Conservation (phyloP, 2,329 filamentous ascomycete genomes). For the Aspergillus unguis region DNA sequence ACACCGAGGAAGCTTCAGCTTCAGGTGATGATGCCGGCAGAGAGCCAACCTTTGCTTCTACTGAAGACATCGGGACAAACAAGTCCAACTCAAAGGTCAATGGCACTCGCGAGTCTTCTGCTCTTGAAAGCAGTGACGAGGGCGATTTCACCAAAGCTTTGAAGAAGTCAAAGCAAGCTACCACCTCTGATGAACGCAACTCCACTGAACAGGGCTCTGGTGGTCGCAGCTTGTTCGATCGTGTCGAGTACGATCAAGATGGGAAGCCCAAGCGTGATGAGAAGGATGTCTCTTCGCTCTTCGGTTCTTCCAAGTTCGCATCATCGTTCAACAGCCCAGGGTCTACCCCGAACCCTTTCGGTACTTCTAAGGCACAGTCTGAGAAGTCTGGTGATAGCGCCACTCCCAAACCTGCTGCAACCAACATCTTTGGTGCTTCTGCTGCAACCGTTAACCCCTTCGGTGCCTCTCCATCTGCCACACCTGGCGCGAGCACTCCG, state of each 20-base stretch:
- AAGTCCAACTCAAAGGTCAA: constrained; percentile 11
- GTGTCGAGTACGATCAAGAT: constrained; percentile 26
- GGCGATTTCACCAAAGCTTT: constrained; percentile 22
- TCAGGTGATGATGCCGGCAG: constrained; percentile 21
- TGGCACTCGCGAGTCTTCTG: constrained; percentile 13
- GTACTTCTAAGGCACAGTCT: constrained; percentile 10
- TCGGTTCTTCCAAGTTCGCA: constrained; percentile 25
- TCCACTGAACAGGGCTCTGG: constrained; percentile 20
- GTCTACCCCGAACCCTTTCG: constrained; percentile 25
- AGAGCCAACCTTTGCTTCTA: constrained; percentile 16
- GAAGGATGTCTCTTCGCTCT: constrained; percentile 19
- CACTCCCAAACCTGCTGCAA: constrained; percentile 16
- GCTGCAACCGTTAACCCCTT: constrained; percentile 28
- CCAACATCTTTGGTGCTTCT: constrained; percentile 17
- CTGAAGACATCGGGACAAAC: constrained; percentile 13
- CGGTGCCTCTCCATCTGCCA: constrained; percentile 24
- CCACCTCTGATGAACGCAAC: constrained; percentile 9
- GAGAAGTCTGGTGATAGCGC: constrained; percentile 12
- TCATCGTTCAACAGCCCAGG: constrained; percentile 25
- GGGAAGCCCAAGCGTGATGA: constrained; percentile 26
- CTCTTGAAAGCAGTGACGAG: constrained; percentile 23
- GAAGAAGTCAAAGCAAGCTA: constrained; percentile 22
- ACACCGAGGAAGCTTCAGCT: constrained; percentile 25
- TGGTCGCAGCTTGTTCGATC: constrained; percentile 36
- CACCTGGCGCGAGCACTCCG: constrained; percentile 13